Evolutionary conservation across 805 yeast genomes (phyloP).

Genomic region (Teunomyces funiuensis): DNA sequence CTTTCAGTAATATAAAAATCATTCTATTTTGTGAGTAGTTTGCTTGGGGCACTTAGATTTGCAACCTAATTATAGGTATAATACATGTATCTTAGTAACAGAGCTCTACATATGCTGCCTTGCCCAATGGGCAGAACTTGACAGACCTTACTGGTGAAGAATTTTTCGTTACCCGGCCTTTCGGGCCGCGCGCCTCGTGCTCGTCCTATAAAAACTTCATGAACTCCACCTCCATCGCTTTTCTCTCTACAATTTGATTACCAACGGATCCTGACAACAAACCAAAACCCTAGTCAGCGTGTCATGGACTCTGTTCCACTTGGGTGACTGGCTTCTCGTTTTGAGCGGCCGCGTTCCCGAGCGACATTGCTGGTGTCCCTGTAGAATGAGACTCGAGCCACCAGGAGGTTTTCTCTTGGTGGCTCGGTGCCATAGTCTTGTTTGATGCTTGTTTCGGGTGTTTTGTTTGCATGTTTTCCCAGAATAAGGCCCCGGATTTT

Average conservation of each 20-base stretch:
- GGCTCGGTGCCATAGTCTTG: slow-evolving; percentile 11
- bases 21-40: slow-evolving; percentile 3
- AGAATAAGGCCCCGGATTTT: slow-evolving; percentile 44
- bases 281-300: slow-evolving; percentile 29
- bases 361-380: slow-evolving; percentile 8
- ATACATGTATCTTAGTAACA: slow-evolving; percentile 4
- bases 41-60: slow-evolving; percentile 4
- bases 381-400: slow-evolving; percentile 7
- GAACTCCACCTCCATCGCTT: background rate
- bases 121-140: too few relatives aligned
- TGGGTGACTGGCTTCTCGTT: slow-evolving; percentile 23
- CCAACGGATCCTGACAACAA: slow-evolving; percentile 33
- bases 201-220: background rate
- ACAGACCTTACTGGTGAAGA: too few relatives aligned
- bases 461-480: slow-evolving; percentile 35
- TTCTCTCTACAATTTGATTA: slow-evolving; percentile 24
- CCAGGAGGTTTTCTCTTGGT: slow-evolving; percentile 18
- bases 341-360: slow-evolving; percentile 15
- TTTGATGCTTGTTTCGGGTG: slow-evolving; percentile 29
- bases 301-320: slow-evolving; percentile 18
- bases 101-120: too few relatives aligned
- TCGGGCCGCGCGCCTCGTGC: background rate
- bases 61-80: slow-evolving; percentile 9
- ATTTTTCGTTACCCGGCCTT: slow-evolving; percentile 5
- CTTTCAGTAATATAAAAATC: slow-evolving; percentile 5